These are phyloP conservation scores for Akanthomyces muscarius DNA, from an alignment of 2,329 filamentous ascomycete species.

Conservation along the genomic window DNA sequence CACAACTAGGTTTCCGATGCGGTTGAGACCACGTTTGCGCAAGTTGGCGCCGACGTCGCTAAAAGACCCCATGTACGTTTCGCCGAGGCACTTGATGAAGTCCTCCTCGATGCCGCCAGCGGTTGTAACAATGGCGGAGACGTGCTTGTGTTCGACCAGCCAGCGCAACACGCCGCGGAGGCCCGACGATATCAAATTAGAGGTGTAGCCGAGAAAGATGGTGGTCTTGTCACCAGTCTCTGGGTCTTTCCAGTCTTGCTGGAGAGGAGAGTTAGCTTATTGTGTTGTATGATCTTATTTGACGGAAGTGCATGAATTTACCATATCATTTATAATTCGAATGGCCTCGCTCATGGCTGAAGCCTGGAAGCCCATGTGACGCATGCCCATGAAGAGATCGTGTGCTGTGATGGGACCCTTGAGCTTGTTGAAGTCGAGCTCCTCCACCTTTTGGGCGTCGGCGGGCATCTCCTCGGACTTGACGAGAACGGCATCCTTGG, in stretches of 20 bases:
- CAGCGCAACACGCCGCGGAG: conserved; percentile 88
- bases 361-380: conserved; percentile 72
- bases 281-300: not conserved
- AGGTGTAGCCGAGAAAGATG: conserved; percentile 96
- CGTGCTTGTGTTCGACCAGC: conserved; percentile 86
- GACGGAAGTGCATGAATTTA: conserved; percentile 34
- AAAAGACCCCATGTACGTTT: conserved; percentile 90
- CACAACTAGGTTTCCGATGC: conserved; percentile 92
- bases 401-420: conserved; percentile 76
- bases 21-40: conserved; percentile 82
- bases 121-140: conserved; percentile 91
- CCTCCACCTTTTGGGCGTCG: conserved; percentile 75
- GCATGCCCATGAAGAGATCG: conserved; percentile 78
- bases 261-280: conserved; percentile 17
- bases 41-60: conserved; percentile 70
- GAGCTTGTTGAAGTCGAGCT: conserved; percentile 87
- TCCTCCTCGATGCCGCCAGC: conserved; percentile 96
- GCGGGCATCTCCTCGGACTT: conserved; percentile 77
- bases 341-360: conserved; percentile 79
- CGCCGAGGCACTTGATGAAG: conserved; percentile 94
- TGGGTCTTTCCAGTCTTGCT: conserved; percentile 75
- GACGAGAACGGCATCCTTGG: conserved; percentile 78
- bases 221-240: conserved; percentile 78
- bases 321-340: conserved; percentile 93
- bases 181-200: conserved; percentile 94